These are phyloP conservation scores for Saturnispora ahearnii DNA, from an alignment of 805 yeast genomes.

Conservation along the genomic window DNA sequence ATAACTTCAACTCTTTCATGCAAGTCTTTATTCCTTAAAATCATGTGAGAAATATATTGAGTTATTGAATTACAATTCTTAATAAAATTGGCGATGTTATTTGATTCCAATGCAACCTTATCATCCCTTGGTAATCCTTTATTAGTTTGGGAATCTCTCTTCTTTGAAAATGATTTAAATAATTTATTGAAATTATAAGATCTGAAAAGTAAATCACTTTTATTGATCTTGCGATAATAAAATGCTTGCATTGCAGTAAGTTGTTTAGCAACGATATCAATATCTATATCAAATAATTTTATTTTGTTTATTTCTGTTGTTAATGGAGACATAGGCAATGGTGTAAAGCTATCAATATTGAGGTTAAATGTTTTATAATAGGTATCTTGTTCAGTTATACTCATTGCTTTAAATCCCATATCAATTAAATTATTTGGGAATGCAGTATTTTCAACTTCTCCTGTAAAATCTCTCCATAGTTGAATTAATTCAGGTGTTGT, in stretches of 20 bases:
- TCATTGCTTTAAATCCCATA: slow-evolving; percentile 20
- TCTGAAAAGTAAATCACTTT: slow-evolving; percentile 66
- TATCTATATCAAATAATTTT: slow-evolving; percentile 59
- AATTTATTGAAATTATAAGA: slow-evolving; percentile 55
- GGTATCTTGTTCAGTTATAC: slow-evolving; percentile 19
- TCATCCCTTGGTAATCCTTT: not conserved
- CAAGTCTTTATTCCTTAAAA: slow-evolving; percentile 54
- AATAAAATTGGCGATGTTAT: slow-evolving; percentile 52
- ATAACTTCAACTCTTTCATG: slow-evolving; percentile 61
- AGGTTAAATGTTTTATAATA: slow-evolving; percentile 19
- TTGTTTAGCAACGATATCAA: slow-evolving; percentile 74
- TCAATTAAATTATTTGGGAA: slow-evolving; percentile 10
- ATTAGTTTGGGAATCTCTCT: not conserved
- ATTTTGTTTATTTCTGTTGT: slow-evolving; percentile 28
- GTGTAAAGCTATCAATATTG: slow-evolving; percentile 12
- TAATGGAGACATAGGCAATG: slow-evolving; percentile 14
- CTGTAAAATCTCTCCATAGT: slow-evolving; percentile 21
- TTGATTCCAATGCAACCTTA: slow-evolving; percentile 17
- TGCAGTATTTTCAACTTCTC: slow-evolving; percentile 8
- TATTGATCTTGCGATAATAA: slow-evolving; percentile 56
- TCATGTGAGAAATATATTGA: slow-evolving; percentile 69
- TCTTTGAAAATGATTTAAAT: slow-evolving; percentile 10
- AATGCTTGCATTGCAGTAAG: slow-evolving; percentile 70
- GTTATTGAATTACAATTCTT: slow-evolving; percentile 73
- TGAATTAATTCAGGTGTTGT: slow-evolving; percentile 35